Evolutionary conservation across 192 early-diverging fungal genomes (phyloP).

Genomic region (Backusella parvicylindrica): DNA sequence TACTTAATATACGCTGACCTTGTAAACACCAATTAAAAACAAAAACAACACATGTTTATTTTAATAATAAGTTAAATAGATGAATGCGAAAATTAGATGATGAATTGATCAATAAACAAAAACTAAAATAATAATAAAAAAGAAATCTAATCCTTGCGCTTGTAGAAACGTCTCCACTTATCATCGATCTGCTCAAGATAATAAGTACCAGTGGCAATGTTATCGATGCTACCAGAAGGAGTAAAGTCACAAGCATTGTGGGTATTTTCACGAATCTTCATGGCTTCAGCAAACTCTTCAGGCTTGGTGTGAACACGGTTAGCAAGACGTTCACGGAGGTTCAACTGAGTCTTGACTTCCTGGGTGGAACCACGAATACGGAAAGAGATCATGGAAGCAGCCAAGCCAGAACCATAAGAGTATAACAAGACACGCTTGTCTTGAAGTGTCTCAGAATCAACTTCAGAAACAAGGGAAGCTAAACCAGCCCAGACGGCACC

Average conservation of each 20-base stretch:
- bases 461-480: slow-evolving; percentile 73
- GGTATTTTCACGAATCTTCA: slow-evolving; percentile 84
- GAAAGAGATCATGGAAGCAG: slow-evolving; percentile 92
- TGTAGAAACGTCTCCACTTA: slow-evolving; percentile 90
- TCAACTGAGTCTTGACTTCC: slow-evolving; percentile 57
- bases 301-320: slow-evolving; percentile 75
- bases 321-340: slow-evolving; percentile 69
- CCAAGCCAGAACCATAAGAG: slow-evolving; percentile 96
- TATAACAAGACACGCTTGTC: slow-evolving; percentile 88
- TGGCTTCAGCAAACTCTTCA: slow-evolving; percentile 69
- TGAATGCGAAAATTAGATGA: slow-evolving; percentile 7
- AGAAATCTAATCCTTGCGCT: slow-evolving; percentile 44
- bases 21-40: not conserved
- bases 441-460: slow-evolving; percentile 62
- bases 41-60: not conserved
- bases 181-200: slow-evolving; percentile 88
- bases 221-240: slow-evolving; percentile 65
- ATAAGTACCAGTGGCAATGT: slow-evolving; percentile 72
- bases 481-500: slow-evolving; percentile 65
- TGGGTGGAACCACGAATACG: slow-evolving; percentile 67
- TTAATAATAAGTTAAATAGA: not conserved
- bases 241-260: slow-evolving; percentile 81
- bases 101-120: not conserved
- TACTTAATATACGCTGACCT: not conserved
- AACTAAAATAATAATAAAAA: not conserved